Evolutionary conservation across 2,329 filamentous ascomycete genomes (phyloP).

Genomic region (Fusarium dimerum): DNA sequence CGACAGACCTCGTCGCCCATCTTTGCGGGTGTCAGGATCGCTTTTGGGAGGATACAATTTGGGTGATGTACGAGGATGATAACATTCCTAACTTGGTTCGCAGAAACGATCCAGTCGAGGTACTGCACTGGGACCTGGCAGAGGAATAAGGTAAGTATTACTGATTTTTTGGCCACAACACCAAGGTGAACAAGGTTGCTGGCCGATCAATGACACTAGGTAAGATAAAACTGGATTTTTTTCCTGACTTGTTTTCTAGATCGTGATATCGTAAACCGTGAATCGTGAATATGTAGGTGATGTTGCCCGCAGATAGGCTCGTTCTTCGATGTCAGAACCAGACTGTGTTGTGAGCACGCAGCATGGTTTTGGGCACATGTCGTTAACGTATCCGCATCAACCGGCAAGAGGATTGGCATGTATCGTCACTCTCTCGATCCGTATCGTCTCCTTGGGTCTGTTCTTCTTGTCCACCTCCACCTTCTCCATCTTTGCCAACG

Average conservation of each 20-base stretch:
- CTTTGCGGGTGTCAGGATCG: slow-evolving; percentile 15
- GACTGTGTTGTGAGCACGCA: neutral
- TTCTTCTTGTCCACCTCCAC: slow-evolving; percentile 77
- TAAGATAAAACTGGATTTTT: neutral
- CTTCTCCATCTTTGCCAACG: slow-evolving; percentile 70
- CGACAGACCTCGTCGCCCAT: slow-evolving; percentile 10
- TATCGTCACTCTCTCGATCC: slow-evolving; percentile 69
- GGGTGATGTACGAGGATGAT: slow-evolving; percentile 18
- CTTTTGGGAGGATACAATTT: slow-evolving; percentile 29
- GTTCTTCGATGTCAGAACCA: neutral
- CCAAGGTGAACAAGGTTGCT: neutral
- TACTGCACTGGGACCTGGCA: too few relatives aligned
- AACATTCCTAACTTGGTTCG: slow-evolving; percentile 6
- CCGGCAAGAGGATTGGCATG: slow-evolving; percentile 79
- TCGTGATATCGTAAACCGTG: neutral
- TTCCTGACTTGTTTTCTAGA: neutral
- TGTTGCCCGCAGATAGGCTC: too few relatives aligned
- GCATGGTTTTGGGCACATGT: too few relatives aligned
- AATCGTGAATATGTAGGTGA: too few relatives aligned
- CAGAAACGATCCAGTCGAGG: too few relatives aligned
- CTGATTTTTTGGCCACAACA: too few relatives aligned
- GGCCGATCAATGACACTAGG: neutral
- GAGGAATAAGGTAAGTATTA: too few relatives aligned
- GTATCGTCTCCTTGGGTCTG: slow-evolving; percentile 65
- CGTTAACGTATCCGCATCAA: slow-evolving; percentile 34